Evolutionary conservation across 768 basidiomycete species (phyloP).

Genomic region (Tremella yokohamensis): DNA sequence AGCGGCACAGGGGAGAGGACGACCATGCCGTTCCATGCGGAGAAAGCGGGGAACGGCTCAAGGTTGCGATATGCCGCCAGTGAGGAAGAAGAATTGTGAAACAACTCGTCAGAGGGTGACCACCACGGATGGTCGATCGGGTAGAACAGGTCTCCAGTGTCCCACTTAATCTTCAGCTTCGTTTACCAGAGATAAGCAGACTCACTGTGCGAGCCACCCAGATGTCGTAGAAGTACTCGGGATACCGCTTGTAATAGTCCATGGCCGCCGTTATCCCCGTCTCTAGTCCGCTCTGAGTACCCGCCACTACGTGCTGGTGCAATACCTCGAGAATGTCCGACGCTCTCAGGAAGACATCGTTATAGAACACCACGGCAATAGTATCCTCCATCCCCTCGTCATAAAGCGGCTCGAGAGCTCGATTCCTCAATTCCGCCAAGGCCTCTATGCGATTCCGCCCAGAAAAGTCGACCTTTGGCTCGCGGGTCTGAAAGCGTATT

Average conservation of each 20-base stretch:
- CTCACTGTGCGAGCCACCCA: conserved; percentile 49
- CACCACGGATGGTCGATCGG: conserved; percentile 44
- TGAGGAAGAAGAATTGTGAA: conserved; percentile 30
- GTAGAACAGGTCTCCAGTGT: conserved; percentile 47
- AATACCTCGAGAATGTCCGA: conserved; percentile 44
- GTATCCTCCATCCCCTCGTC: conserved; percentile 24
- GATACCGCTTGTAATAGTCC: conserved; percentile 47
- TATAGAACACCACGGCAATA: conserved; percentile 40
- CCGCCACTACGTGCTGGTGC: conserved; percentile 40
- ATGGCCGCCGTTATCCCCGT: conserved; percentile 45
- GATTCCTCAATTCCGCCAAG: conserved; percentile 43
- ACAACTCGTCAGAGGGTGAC: conserved; percentile 44
- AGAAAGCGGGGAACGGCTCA: conserved; percentile 46
- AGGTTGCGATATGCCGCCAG: conserved; percentile 26
- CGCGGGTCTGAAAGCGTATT: conserved; percentile 30
- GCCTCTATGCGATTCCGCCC: conserved; percentile 43
- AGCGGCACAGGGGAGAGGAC: conserved; percentile 46
- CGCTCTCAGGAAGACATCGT: conserved; percentile 47
- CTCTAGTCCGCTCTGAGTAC: conserved; percentile 16
- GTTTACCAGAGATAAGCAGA: neutral
- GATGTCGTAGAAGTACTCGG: conserved; percentile 49
- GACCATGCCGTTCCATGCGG: conserved; percentile 50
- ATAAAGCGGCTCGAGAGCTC: conserved; percentile 44
- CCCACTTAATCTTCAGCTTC: conserved; percentile 5
- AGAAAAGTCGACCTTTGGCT: conserved; percentile 40